Evolutionary conservation across 2,329 filamentous ascomycete genomes (phyloP), one percentile per base, ranked within the genome.

Genomic region (Hymenoscyphus salicellus): DNA sequence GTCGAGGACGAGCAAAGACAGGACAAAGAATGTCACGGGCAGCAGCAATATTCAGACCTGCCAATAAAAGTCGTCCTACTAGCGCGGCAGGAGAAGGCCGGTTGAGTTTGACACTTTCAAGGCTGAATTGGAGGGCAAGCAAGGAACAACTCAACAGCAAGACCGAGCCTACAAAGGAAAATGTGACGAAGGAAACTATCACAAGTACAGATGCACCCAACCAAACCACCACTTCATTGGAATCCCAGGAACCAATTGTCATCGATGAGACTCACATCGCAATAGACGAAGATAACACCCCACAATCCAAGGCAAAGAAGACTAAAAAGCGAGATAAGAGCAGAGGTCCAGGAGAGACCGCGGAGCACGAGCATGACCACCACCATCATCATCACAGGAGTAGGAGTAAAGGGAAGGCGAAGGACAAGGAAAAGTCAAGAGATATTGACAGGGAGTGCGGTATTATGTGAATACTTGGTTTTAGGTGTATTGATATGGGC

Each of bases 41-140:
- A 1, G 84, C 86, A 16, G 82, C 83, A 5, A 81, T 80, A 57
- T 86, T 88, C 68, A 74, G 78, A 75, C 70, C 78, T 62, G 70
- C 78, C 69, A 77, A 75, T 58, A 81, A 81, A 69, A 86, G 85
- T 68, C 82, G 86, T 14, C 83, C 86, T 4, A 77, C 77, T 20
- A 88, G 86, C 70, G 84, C 87, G 69, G 82, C 79, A 0, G 84
- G 85, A 32, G 86, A 88, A 68, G 80, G 80, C 17, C 80, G 86
- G 3, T 82, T 86, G 63, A 86, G 83, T 71, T 77, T 83, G 20
- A 84, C 83, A 2, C 85, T 88, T 73, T 82, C 81, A 17, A 81
- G 83, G 11, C 58, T 75, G 14, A 71, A 63, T 63, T 57, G 71
- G 59, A 72, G 71, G 66, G 63, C 69, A 23, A 75, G 74, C 49